phyloP scores from a whole-genome alignment of 306 rosid genomes.

The Pachyrhizus erosus region DNA sequence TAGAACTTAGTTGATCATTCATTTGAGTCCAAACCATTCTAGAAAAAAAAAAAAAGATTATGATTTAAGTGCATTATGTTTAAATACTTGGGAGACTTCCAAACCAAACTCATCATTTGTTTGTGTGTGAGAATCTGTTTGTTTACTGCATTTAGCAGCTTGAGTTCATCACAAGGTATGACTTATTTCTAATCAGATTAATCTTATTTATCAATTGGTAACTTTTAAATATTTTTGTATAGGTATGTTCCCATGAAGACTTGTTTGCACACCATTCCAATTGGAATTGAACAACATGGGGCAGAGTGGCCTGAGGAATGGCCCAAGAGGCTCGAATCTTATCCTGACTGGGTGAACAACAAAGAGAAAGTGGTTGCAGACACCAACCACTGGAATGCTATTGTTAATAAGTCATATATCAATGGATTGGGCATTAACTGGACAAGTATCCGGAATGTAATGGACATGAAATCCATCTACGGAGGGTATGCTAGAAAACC shows the following conservation, averaged over 20 bases:
- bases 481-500: conserved; percentile 81
- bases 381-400: conserved; percentile 82
- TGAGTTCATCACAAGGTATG: not conserved
- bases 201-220: conserved; percentile 1
- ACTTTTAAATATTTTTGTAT: conserved; percentile 37
- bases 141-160: conserved; percentile 28
- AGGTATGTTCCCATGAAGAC: conserved; percentile 78
- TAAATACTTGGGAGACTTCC: not conserved
- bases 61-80: conserved; percentile 2
- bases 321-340: conserved; percentile 89
- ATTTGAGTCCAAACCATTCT: conserved; percentile 6
- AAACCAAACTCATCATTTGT: not conserved
- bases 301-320: conserved; percentile 99
- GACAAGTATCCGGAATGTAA: conserved; percentile 81
- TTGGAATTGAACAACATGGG: conserved; percentile 87
- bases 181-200: conserved; percentile 28
- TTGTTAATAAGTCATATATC: conserved; percentile 82
- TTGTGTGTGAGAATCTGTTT: conserved; percentile 11
- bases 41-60: not conserved
- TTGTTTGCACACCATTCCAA: conserved; percentile 87
- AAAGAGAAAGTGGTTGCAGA: conserved; percentile 79
- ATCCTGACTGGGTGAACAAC: conserved; percentile 83
- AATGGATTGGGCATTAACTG: conserved; percentile 91
- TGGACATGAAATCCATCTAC: conserved; percentile 95
- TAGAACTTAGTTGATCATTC: not conserved